These are phyloP conservation scores for Kappamyces sp. DNA, from an alignment of 192 early-diverging fungal species.

Conservation along the genomic window DNA sequence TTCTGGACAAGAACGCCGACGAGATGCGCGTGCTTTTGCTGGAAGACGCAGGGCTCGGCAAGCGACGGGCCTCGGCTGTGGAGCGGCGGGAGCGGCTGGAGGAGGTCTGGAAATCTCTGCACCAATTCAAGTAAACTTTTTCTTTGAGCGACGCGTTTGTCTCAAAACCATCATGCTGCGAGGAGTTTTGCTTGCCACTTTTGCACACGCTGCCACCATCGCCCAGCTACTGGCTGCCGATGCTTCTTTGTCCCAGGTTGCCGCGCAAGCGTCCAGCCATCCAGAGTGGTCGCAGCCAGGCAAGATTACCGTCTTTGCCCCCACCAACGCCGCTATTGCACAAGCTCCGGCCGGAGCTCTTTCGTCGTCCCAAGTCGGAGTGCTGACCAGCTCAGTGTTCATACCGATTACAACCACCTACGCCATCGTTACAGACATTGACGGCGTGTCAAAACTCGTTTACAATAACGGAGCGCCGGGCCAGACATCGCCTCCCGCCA, in stretches of 20 bases:
- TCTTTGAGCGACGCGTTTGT: too few species aligned
- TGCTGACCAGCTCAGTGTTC: neutral
- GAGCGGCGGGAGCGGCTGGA: slow-evolving; percentile 31
- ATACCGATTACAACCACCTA: too few species aligned
- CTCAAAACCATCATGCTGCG: too few species aligned
- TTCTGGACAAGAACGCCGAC: slow-evolving; percentile 31
- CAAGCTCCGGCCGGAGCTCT: neutral
- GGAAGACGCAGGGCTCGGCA: slow-evolving; percentile 32
- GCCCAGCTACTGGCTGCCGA: too few species aligned
- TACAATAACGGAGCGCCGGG: too few species aligned
- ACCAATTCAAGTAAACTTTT: slow-evolving; percentile 24
- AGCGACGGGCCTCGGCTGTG: slow-evolving; percentile 25
- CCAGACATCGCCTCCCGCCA: too few species aligned
- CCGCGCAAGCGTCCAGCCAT: neutral
- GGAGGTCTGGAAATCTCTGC: slow-evolving; percentile 31
- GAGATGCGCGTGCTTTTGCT: slow-evolving; percentile 24
- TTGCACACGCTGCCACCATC: too few species aligned
- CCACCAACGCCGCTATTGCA: neutral
- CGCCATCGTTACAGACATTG: too few species aligned
- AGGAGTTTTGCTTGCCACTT: too few species aligned
- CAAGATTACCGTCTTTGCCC: slow-evolving; percentile 5
- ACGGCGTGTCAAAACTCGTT: too few species aligned
- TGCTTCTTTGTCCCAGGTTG: neutral
- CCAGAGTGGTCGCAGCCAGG: slow-evolving; percentile 4
- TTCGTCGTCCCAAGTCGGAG: neutral